Conservation (phyloP, 2,329 filamentous ascomycete species). For the Hypoxylon sp. region DNA sequence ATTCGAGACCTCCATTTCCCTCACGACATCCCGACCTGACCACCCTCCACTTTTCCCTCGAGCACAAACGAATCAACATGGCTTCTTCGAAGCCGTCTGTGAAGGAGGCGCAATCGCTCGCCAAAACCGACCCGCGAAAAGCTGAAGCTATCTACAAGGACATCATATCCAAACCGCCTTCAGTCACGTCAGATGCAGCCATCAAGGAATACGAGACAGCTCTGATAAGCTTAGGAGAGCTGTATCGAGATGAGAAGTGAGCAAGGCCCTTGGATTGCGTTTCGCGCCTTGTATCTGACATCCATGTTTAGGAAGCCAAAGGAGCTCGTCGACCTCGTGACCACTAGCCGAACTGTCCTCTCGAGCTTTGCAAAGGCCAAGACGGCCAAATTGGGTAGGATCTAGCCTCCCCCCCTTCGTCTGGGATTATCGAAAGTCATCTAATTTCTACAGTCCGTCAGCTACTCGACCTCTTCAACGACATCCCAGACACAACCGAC, state of each 20-base stretch:
- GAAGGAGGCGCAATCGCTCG: constrained; percentile 88
- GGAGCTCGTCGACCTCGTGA: constrained; percentile 90
- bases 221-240: constrained; percentile 88
- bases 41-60: constrained; percentile 6
- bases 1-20: background rate
- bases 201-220: constrained; percentile 93
- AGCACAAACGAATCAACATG: constrained; percentile 46
- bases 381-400: constrained; percentile 94
- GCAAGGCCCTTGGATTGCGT: constrained; percentile 52
- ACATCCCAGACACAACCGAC: constrained; percentile 94
- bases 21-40: background rate
- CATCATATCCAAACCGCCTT: constrained; percentile 87
- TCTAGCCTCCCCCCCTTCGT: background rate
- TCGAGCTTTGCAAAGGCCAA: constrained; percentile 99
- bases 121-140: constrained; percentile 84
- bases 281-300: constrained; percentile 50
- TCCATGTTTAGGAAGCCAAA: constrained; percentile 74
- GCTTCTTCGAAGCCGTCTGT: constrained; percentile 63
- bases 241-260: constrained; percentile 91
- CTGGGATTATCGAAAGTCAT: constrained; percentile 1
- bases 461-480: constrained; percentile 93
- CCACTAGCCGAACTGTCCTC: constrained; percentile 89
- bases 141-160: constrained; percentile 91
- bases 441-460: constrained; percentile 80
- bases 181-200: constrained; percentile 84